phyloP scores from a whole-genome alignment of 225 moss, liverwort and hornwort species.

The Climacium dendroides region DNA sequence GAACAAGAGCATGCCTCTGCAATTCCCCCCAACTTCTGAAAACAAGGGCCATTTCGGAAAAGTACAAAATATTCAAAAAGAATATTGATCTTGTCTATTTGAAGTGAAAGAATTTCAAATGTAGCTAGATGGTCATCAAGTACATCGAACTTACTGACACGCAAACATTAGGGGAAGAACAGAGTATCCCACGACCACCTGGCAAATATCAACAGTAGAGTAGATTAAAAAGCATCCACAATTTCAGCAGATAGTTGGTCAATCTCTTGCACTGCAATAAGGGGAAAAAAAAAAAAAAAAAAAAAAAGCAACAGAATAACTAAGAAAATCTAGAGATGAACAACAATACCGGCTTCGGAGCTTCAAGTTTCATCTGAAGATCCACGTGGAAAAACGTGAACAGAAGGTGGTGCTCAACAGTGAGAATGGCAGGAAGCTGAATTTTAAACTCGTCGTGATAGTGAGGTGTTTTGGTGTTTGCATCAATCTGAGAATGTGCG shows the following conservation, averaged over 20 bases:
- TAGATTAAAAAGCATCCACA: not conserved
- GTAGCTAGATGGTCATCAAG: not conserved
- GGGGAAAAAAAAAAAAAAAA: not conserved
- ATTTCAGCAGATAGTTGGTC: not conserved
- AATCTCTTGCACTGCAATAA: not conserved
- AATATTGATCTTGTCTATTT: not conserved
- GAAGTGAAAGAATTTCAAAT: not conserved
- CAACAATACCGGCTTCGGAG: constrained; percentile 69
- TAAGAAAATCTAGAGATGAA: not conserved
- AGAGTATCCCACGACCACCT: constrained; percentile 92
- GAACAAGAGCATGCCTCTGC: not conserved
- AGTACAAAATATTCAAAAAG: not conserved
- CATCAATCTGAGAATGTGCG: constrained; percentile 89
- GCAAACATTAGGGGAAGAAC: constrained; percentile 80
- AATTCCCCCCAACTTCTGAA: not conserved
- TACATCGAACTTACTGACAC: constrained; percentile 61
- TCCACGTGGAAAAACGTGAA: constrained; percentile 97
- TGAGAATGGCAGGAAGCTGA: constrained; percentile 74
- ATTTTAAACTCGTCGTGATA: constrained; percentile 95
- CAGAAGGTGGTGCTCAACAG: constrained; percentile 78
- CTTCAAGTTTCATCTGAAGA: constrained; percentile 92
- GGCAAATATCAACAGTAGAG: constrained; percentile 17
- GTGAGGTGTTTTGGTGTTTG: constrained; percentile 62
- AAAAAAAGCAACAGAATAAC: not conserved
- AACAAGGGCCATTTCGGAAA: not conserved